Evolutionary conservation across 176 grass and related monocot genomes (phyloP), one percentile per base, ranked within the genome.

Genomic region (Urochloa ruziziensis): DNA sequence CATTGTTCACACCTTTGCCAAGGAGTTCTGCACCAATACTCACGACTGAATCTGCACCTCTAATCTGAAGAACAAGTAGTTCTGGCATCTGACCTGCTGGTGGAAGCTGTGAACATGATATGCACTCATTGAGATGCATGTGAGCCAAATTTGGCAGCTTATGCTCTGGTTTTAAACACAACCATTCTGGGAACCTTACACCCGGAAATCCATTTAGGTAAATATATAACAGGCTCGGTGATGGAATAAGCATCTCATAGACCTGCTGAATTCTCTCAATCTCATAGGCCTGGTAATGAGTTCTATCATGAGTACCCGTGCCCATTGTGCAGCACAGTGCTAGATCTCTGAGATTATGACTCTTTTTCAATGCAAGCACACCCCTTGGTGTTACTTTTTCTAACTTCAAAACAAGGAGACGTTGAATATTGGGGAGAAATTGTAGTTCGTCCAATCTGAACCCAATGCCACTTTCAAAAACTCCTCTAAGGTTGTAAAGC

Each of bases 361-460:
- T 14, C 3, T 75, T 43, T 33, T 5, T 53, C n/a, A 75, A 33
- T 40, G 75, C 58, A 14, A 23, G 5, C 15, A 23, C 2, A 17
- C n/a, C 6, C 23, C 10, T 10, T 65, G 32, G 70, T 4, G 0
- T 37, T 5, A 44, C 84, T 39, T 73, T 13, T 74, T 91, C 79
- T 18, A 83, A 79, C 39, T 73, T 80, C 0, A 8, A 0, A 24
- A 91, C 33, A 4, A 10, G 17, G 0, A 91, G 74, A 7, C 53
- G 60, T 63, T 62, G 74, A 1, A 91, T 68, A 17, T 84, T 34
- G 12, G 43, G 27, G 4, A 91, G 80, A 52, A 5, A 4, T 39
- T 16, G n/a, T 35, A 91, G 4, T 58, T 91, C 89, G 5, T 87
- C 75, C 24, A 87, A 67, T n/a, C 56, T 65, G 61, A 80, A 83